phyloP scores from a whole-genome alignment of 2,329 filamentous ascomycete species.

The Helotiales sp. region DNA sequence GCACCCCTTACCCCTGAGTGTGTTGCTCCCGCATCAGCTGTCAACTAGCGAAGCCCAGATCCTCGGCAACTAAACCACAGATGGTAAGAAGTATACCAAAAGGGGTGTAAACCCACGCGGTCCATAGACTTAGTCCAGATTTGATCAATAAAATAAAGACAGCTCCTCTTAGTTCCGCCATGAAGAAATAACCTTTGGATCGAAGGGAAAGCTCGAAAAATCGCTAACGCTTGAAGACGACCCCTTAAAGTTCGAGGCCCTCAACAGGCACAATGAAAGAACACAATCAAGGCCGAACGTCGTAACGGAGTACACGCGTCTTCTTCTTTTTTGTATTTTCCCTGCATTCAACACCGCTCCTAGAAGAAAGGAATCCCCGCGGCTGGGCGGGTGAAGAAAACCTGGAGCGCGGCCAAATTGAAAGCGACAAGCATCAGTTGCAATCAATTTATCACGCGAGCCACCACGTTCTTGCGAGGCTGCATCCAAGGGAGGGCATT shows the following conservation, averaged over 20 bases:
- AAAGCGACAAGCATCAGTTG: slow-evolving; percentile 28
- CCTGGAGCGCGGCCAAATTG: slow-evolving; percentile 27
- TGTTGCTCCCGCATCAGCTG: neutral
- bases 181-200: neutral
- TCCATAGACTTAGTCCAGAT: neutral
- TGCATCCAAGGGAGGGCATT: slow-evolving; percentile 11
- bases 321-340: slow-evolving; percentile 19
- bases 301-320: slow-evolving; percentile 19
- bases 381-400: slow-evolving; percentile 32
- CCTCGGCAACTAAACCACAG: neutral
- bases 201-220: neutral
- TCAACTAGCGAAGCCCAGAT: neutral
- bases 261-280: slow-evolving; percentile 21
- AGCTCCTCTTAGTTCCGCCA: neutral
- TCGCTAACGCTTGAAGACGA: neutral
- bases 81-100: neutral
- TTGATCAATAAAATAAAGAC: neutral
- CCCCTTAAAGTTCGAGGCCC: neutral
- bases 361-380: slow-evolving; percentile 30
- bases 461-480: slow-evolving; percentile 32
- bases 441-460: slow-evolving; percentile 29
- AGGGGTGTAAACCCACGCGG: no score
- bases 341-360: slow-evolving; percentile 21
- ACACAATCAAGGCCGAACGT: slow-evolving; percentile 8
- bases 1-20: no score